Conservation (phyloP, 768 basidiomycete species). For the Leccinum obscurum region DNA sequence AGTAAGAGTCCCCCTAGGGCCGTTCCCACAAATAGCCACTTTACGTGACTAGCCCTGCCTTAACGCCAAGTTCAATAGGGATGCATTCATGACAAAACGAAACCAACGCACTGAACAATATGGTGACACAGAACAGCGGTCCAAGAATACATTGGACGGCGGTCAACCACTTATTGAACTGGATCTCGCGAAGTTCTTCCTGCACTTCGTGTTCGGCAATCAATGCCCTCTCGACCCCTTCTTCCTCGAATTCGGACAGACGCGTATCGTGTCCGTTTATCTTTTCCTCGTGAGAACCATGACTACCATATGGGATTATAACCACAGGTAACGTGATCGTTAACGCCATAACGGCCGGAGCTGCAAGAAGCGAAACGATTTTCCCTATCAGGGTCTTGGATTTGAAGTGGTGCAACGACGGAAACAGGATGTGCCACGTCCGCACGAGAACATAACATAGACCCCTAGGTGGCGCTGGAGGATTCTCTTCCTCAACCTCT, state of each 20-base stretch:
- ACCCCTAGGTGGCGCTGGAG: constrained; percentile 43
- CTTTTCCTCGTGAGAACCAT: constrained; percentile 26
- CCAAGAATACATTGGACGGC: constrained; percentile 82
- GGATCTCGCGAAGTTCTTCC: constrained; percentile 64
- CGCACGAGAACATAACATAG: constrained; percentile 36
- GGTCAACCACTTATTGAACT: constrained; percentile 81
- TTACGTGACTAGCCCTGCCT: constrained; percentile 41
- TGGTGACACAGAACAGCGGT: constrained; percentile 71
- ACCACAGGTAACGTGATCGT: constrained; percentile 93
- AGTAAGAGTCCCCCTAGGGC: constrained; percentile 53
- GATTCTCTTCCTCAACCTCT: constrained; percentile 45
- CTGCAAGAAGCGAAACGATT: constrained; percentile 75
- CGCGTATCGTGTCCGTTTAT: constrained; percentile 39
- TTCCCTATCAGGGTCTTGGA: constrained; percentile 70
- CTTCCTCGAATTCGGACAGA: constrained; percentile 73
- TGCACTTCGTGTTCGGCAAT: constrained; percentile 75
- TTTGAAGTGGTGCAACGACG: constrained; percentile 74
- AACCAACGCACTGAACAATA: constrained; percentile 70
- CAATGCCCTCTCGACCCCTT: constrained; percentile 65
- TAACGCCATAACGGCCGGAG: constrained; percentile 81
- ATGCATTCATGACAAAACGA: background rate
- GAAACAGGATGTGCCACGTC: constrained; percentile 72
- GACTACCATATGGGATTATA: constrained; percentile 51
- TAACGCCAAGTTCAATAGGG: constrained; percentile 1
- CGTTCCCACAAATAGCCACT: constrained; percentile 56